These are phyloP conservation scores for Suillus bovinus DNA, from an alignment of 768 basidiomycete species.

Conservation along the genomic window DNA sequence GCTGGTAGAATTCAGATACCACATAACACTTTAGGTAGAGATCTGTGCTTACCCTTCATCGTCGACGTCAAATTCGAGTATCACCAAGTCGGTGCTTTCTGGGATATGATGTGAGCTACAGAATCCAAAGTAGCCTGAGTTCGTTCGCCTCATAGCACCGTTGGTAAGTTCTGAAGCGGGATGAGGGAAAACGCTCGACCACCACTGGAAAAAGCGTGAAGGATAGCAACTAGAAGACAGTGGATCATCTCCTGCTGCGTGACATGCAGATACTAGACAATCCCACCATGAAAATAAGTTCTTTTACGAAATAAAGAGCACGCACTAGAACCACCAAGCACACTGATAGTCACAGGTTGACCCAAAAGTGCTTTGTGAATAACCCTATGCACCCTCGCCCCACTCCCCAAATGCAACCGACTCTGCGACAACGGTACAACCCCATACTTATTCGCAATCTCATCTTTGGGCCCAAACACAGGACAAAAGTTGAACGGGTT, in stretches of 20 bases:
- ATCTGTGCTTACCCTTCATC: constrained; percentile 70
- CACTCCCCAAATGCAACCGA: constrained; percentile 76
- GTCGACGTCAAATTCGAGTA: constrained; percentile 92
- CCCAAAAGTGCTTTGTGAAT: constrained; percentile 83
- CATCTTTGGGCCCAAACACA: constrained; percentile 79
- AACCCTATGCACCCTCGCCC: constrained; percentile 79
- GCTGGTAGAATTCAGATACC: constrained; percentile 37
- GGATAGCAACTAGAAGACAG: constrained; percentile 87
- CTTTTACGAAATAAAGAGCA: constrained; percentile 10
- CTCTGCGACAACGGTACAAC: constrained; percentile 71
- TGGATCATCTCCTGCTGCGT: constrained; percentile 91
- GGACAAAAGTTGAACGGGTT: constrained; percentile 95
- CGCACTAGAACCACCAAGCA: constrained; percentile 87
- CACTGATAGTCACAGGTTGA: constrained; percentile 84
- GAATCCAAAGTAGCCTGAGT: constrained; percentile 93
- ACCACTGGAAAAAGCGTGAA: constrained; percentile 95
- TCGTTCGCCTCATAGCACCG: constrained; percentile 90
- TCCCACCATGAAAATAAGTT: neutral
- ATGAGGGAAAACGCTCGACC: constrained; percentile 97
- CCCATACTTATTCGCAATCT: constrained; percentile 78
- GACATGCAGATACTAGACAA: constrained; percentile 83
- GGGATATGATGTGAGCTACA: constrained; percentile 94
- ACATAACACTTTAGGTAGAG: neutral
- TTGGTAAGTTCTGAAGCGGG: constrained; percentile 98
- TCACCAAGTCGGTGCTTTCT: constrained; percentile 90